Conservation (phyloP, 495 filamentous ascomycete genomes). For the Physcia stellaris region DNA sequence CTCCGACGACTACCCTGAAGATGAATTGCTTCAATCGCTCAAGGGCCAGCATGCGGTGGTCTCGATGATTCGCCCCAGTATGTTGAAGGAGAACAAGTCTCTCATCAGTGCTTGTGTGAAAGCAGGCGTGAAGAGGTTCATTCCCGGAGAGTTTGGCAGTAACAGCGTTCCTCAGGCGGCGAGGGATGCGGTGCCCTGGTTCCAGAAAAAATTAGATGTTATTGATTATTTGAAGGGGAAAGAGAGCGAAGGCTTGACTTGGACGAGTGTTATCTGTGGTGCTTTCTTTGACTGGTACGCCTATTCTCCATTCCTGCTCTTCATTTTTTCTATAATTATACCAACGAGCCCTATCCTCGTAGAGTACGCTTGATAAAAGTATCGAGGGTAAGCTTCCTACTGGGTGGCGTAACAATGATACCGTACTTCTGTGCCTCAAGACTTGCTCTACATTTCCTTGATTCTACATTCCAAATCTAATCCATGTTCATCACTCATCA, state of each 20-base stretch:
- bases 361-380: too few relatives aligned
- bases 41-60: slow-evolving; percentile 36
- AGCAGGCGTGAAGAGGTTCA: slow-evolving; percentile 39
- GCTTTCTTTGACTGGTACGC: slow-evolving; percentile 38
- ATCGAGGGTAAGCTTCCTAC: too few relatives aligned
- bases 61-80: slow-evolving; percentile 18
- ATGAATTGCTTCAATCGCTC: slow-evolving; percentile 27
- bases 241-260: slow-evolving; percentile 26
- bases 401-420: too few relatives aligned
- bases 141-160: slow-evolving; percentile 38
- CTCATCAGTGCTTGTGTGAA: slow-evolving; percentile 37
- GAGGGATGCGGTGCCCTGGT: slow-evolving; percentile 27
- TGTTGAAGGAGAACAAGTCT: slow-evolving; percentile 21
- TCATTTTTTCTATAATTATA: too few relatives aligned
- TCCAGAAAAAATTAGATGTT: slow-evolving; percentile 28
- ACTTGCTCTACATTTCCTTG: too few relatives aligned
- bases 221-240: slow-evolving; percentile 33
- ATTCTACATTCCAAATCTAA: too few relatives aligned
- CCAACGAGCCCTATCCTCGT: too few relatives aligned
- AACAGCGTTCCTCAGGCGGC: slow-evolving; percentile 24
- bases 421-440: too few relatives aligned
- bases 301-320: too few relatives aligned
- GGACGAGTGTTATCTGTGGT: slow-evolving; percentile 35
- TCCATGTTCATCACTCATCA: too few relatives aligned
- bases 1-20: slow-evolving; percentile 54